Conservation (phyloP, 352 stramenopile species). For the Blastocystis sp. region DNA sequence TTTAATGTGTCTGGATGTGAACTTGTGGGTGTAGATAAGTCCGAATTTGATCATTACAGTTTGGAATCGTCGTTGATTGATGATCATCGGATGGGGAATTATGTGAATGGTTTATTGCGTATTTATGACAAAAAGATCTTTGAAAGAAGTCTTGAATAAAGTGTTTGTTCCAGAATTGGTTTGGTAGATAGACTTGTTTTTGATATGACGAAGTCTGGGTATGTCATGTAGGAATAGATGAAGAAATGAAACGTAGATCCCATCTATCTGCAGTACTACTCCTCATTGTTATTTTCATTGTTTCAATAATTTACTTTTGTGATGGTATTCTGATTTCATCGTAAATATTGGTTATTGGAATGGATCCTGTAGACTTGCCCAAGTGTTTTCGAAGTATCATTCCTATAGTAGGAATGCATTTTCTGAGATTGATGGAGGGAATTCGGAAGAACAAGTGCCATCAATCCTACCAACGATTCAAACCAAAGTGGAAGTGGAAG, state of each 20-base stretch:
- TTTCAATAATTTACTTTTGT: neutral
- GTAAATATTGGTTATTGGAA: neutral
- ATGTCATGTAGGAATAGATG: neutral
- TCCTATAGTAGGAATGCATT: neutral
- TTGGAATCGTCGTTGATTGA: constrained; percentile 12
- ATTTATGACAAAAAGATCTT: neutral
- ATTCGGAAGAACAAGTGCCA: neutral
- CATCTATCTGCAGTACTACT: neutral
- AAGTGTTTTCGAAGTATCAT: neutral
- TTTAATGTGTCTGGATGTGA: neutral
- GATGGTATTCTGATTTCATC: neutral
- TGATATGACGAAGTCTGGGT: neutral
- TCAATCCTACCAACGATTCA: neutral
- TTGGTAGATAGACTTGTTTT: neutral
- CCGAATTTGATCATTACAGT: constrained; percentile 54
- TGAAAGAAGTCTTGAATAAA: neutral
- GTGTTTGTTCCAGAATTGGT: neutral
- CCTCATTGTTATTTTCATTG: neutral
- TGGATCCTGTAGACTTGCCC: neutral
- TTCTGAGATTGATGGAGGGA: neutral
- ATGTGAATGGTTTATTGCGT: constrained; percentile 24
- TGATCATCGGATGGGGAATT: constrained; percentile 41
- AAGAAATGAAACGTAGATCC: neutral
- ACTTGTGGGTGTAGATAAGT: constrained; percentile 24
- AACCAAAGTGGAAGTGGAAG: neutral